Evolutionary conservation across 805 yeast genomes (phyloP).

Genomic region (Phaffomyces thermotolerans): DNA sequence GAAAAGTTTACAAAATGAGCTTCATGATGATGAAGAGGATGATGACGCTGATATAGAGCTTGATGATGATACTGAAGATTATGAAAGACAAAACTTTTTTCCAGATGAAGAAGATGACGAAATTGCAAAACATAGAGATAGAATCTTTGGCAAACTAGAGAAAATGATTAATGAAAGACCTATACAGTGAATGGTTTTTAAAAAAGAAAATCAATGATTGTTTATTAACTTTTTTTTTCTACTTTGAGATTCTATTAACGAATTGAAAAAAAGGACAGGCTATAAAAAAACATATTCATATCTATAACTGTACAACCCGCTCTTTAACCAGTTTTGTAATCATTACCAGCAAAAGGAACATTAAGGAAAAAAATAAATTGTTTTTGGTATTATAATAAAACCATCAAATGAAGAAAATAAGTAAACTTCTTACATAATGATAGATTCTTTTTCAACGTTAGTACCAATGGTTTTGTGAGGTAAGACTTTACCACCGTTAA

Average conservation of each 20-base stretch:
- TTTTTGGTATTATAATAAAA: background rate
- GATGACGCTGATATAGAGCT: constrained; percentile 54
- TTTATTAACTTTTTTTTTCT: background rate
- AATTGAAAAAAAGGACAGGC: background rate
- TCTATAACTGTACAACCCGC: constrained; percentile 2
- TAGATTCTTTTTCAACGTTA: constrained; percentile 95
- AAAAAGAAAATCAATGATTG: background rate
- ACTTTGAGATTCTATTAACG: background rate
- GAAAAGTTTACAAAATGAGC: background rate
- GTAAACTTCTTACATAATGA: constrained; percentile 67
- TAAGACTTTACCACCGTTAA: constrained; percentile 97
- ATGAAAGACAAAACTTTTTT: constrained; percentile 46
- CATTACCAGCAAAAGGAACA: constrained; percentile 3
- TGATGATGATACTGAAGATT: constrained; percentile 31
- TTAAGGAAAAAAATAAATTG: background rate
- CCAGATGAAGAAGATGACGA: constrained; percentile 42
- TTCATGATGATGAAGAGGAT: constrained; percentile 20
- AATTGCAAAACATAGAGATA: constrained; percentile 44
- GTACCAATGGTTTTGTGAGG: constrained; percentile 97
- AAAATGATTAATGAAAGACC: constrained; percentile 34
- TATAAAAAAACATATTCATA: background rate
- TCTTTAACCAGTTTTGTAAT: background rate
- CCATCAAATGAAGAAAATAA: background rate
- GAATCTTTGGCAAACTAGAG: constrained; percentile 37
- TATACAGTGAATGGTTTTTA: background rate